Evolutionary conservation across 2,329 filamentous ascomycete genomes (phyloP).

Genomic region (Mycocentrospora acerina): DNA sequence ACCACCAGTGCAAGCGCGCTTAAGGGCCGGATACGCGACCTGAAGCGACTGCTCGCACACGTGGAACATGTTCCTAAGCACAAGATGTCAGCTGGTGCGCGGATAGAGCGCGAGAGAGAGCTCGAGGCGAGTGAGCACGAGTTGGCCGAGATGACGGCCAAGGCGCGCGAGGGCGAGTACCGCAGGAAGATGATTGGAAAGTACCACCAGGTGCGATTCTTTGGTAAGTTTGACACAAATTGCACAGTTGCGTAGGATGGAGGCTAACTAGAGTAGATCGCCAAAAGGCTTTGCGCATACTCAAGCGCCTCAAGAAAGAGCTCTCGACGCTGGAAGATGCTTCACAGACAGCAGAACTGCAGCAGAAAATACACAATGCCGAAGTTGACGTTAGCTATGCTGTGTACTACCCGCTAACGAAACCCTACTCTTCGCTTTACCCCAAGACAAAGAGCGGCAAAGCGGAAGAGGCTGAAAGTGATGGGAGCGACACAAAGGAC

Average conservation of each 20-base stretch:
- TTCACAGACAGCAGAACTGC: conserved; percentile 53
- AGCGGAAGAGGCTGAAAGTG: conserved; percentile 22
- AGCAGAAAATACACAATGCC: conserved; percentile 63
- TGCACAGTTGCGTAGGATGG: not conserved
- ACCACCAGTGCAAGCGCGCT: conserved; percentile 56
- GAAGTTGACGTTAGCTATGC: conserved; percentile 78
- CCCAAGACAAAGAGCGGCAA: conserved; percentile 31
- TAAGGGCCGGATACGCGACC: conserved; percentile 71
- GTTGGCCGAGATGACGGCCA: conserved; percentile 47
- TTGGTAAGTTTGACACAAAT: conserved; percentile 57
- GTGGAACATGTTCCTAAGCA: conserved; percentile 50
- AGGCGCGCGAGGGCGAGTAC: conserved; percentile 60
- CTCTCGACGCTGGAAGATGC: conserved; percentile 54
- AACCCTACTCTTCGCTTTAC: conserved; percentile 67
- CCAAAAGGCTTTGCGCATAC: conserved; percentile 68
- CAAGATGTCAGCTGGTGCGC: conserved; percentile 65
- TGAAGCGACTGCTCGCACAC: conserved; percentile 65
- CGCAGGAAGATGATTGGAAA: conserved; percentile 71
- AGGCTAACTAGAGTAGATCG: conserved; percentile 55
- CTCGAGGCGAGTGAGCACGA: conserved; percentile 67
- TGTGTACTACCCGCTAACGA: conserved; percentile 68
- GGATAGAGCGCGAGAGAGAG: conserved; percentile 71
- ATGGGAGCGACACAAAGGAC: conserved; percentile 26
- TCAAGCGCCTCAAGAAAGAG: conserved; percentile 65
- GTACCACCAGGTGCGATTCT: conserved; percentile 84